Conservation (phyloP, 306 rosid genomes). For the Cotoneaster glaucophyllus region DNA sequence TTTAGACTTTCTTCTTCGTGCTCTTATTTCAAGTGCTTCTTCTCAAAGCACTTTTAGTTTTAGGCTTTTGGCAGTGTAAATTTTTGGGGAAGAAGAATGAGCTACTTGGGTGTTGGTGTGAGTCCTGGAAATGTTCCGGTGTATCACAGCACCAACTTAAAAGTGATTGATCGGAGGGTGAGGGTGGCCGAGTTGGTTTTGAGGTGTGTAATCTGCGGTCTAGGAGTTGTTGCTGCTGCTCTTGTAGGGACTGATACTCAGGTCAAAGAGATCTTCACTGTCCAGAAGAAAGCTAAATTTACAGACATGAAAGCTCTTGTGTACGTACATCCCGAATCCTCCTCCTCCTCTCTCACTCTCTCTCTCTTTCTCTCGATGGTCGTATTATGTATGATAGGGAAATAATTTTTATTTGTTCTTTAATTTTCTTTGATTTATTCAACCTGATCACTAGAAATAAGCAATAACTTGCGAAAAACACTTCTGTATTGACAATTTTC, state of each 20-base stretch:
- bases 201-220: conserved; percentile 52
- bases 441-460: no score
- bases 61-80: neutral
- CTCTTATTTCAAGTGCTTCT: neutral
- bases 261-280: conserved; percentile 52
- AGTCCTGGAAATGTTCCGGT: conserved; percentile 81
- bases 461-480: no score
- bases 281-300: conserved; percentile 64
- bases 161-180: conserved; percentile 46
- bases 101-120: conserved; percentile 65
- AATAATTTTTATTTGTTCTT: no score
- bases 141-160: conserved; percentile 39
- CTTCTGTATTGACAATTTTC: no score
- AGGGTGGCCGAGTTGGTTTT: conserved; percentile 64
- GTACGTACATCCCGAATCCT: conserved; percentile 31
- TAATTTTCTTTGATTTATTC: no score
- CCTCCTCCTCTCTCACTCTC: neutral
- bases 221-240: conserved; percentile 60
- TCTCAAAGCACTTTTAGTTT: no score
- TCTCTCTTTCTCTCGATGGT: neutral
- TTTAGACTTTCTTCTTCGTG: neutral
- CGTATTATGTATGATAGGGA: neutral
- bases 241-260: conserved; percentile 84
- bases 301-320: conserved; percentile 85
- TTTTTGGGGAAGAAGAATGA: conserved; percentile 32